Conservation (phyloP, 2,329 filamentous ascomycete species). For the Epicoccum nigrum region DNA sequence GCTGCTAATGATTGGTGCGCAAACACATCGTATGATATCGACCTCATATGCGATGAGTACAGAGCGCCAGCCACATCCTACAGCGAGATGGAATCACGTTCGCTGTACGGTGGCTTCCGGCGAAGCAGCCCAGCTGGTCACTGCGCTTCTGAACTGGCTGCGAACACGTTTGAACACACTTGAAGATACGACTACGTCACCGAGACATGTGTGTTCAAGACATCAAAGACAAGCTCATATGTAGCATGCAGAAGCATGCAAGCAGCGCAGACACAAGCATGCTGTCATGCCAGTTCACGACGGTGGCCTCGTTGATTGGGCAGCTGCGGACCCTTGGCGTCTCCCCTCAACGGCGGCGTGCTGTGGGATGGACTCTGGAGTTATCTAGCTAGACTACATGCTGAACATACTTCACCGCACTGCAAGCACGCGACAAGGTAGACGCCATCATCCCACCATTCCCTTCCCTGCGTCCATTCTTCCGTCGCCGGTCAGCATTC, state of each 20-base stretch:
- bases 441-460: conserved; percentile 14
- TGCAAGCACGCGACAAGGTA: conserved; percentile 42
- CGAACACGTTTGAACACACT: neutral
- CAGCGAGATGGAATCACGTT: neutral
- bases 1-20: too few species aligned
- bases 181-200: neutral
- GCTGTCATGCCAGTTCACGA: conserved; percentile 11
- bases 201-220: neutral
- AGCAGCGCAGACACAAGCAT: conserved; percentile 8
- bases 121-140: too few species aligned
- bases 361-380: conserved; percentile 21
- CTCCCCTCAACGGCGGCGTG: conserved; percentile 15
- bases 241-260: conserved; percentile 1
- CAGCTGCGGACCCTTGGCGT: conserved; percentile 16
- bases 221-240: neutral
- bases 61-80: too few species aligned
- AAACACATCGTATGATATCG: too few species aligned
- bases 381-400: too few species aligned
- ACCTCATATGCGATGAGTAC: too few species aligned
- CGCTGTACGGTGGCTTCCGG: too few species aligned
- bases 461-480: conserved; percentile 10
- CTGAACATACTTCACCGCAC: conserved; percentile 30
- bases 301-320: conserved; percentile 12
- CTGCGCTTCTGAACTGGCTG: too few species aligned
- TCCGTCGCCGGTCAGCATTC: conserved; percentile 16